Evolutionary conservation across 768 basidiomycete genomes (phyloP), one percentile per base, ranked within the genome.

Genomic region (Termitomyces sp.): DNA sequence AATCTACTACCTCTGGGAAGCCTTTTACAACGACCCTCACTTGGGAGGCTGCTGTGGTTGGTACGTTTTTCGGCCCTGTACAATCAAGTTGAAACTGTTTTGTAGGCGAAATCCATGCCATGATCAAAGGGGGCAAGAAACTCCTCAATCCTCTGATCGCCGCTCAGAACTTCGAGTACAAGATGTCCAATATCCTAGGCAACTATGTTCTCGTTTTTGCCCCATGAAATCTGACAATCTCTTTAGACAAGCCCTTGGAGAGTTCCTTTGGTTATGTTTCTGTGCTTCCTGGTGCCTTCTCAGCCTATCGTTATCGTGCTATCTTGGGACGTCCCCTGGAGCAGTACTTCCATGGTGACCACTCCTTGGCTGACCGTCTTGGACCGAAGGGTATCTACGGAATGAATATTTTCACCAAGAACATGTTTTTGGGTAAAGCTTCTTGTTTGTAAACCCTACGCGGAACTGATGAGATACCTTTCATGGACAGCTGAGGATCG

Each of bases 331-430:
- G 91, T 6, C 95, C 92, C 3, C 76, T 91, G 10, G 89, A 91
- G 60, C 88, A 91, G 61, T 90, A 89, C 70, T 91, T 91, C 77
- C 88, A 89, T 64, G 89, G 89, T 62, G 94, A 94, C 68, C 88
- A 90, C 67, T 90, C 88, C 27, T 75, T 97, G 63, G 94, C 95
- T 16, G 93, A 93, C 59, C 87, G 95, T 50, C 84, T 97, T 42
- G 96, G 96, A 11, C 75, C 84, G 23, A 95, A 97, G 73, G 96
- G 95, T 71, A 92, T 95, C 52, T 85, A 96, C 58, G 94, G 94
- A 42, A 97, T 97, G 95, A 88, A 89, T 69, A 95, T 97, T 63
- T 96, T 97, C 76, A 94, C 91, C 33, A 96, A 95, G 74, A 96
- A 95, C 64, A 80, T 80, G 78, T 80, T 80, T 64, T 73, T 79